Evolutionary conservation across 345 rosid genomes (phyloP).

Genomic region (Toxicodendron radicans): DNA sequence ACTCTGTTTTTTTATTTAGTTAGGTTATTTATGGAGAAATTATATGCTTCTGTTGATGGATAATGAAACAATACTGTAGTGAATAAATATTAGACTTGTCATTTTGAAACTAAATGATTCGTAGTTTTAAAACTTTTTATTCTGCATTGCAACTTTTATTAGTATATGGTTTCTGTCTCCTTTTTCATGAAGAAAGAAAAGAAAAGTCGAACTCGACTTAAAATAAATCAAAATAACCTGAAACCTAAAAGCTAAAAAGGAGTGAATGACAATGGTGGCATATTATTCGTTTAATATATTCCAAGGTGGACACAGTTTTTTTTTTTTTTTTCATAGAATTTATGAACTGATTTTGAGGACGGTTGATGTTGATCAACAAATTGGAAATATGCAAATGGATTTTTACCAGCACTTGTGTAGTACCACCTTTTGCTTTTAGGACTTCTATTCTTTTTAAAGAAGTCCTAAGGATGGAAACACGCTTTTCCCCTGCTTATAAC

Average conservation of each 20-base stretch:
- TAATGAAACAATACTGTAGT: not conserved
- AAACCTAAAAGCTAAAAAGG: not conserved
- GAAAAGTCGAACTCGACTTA: not conserved
- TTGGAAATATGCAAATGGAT: not conserved
- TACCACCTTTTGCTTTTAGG: not conserved
- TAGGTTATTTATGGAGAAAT: too few relatives aligned
- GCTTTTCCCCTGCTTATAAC: not conserved
- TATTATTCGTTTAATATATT: not conserved
- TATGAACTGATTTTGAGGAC: not conserved
- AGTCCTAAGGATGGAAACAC: not conserved
- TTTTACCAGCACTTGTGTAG: not conserved
- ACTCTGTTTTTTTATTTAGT: conserved; percentile 8
- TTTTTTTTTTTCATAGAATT: not conserved
- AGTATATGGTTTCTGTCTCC: not conserved
- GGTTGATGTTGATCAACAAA: not conserved
- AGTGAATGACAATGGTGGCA: not conserved
- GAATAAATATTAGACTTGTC: not conserved
- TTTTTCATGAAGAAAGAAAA: not conserved
- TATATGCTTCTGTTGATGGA: not conserved
- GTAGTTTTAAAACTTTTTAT: not conserved
- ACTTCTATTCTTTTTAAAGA: not conserved
- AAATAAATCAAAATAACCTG: not conserved
- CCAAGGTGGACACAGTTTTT: not conserved
- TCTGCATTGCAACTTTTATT: not conserved
- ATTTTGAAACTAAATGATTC: not conserved